phyloP scores from a whole-genome alignment of 2,329 filamentous ascomycete species.

The Endoconidiophora laricicola region DNA sequence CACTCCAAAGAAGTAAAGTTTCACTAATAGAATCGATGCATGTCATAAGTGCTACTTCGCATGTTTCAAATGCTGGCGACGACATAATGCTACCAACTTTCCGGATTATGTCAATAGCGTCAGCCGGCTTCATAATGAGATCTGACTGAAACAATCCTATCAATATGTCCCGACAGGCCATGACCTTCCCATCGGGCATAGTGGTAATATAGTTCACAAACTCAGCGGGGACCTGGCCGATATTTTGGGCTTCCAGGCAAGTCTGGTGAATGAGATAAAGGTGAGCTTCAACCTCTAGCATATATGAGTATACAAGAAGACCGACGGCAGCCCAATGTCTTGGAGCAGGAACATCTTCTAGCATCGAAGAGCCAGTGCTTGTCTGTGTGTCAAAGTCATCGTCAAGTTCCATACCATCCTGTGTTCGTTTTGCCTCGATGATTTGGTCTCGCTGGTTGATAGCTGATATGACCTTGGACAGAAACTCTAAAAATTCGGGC shows the following conservation, averaged over 20 bases:
- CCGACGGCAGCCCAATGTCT: slow-evolving; percentile 3
- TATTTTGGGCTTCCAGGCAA: background rate
- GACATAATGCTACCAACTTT: slow-evolving; percentile 35
- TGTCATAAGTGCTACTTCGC: slow-evolving; percentile 53
- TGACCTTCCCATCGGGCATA: slow-evolving; percentile 34
- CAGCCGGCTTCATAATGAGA: slow-evolving; percentile 30
- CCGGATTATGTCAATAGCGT: slow-evolving; percentile 31
- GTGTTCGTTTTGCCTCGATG: slow-evolving; percentile 21
- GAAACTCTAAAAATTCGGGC: slow-evolving; percentile 26
- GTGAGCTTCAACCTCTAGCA: slow-evolving; percentile 3
- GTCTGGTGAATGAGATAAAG: slow-evolving; percentile 2
- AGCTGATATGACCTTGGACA: slow-evolving; percentile 24
- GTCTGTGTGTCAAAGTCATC: slow-evolving; percentile 45
- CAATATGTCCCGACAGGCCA: slow-evolving; percentile 33
- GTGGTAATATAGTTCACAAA: slow-evolving; percentile 30
- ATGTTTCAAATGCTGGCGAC: slow-evolving; percentile 48
- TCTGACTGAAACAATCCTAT: slow-evolving; percentile 38
- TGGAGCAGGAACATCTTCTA: slow-evolving; percentile 3
- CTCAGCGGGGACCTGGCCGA: background rate
- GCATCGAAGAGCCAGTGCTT: slow-evolving; percentile 25
- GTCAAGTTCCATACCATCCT: slow-evolving; percentile 51
- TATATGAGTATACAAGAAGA: background rate
- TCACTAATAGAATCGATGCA: slow-evolving; percentile 52
- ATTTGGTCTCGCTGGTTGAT: slow-evolving; percentile 20
- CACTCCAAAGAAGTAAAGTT: slow-evolving; percentile 46